Evolutionary conservation across 2,329 filamentous ascomycete genomes (phyloP).

Genomic region (Cercospora beticola): DNA sequence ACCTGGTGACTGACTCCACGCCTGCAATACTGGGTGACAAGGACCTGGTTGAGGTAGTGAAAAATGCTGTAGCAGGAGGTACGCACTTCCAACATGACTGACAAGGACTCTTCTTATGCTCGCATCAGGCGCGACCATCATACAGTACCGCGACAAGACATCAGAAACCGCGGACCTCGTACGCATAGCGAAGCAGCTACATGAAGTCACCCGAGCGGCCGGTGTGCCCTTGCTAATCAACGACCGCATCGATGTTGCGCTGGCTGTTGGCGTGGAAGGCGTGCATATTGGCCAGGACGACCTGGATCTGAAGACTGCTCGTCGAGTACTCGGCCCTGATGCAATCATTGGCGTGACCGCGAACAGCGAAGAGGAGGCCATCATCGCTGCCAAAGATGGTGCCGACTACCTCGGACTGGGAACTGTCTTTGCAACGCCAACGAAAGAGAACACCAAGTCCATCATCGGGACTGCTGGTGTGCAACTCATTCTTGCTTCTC

Average conservation of each 20-base stretch:
- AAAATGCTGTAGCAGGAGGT: conserved; percentile 72
- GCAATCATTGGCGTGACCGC: conserved; percentile 88
- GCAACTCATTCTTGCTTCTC: conserved; percentile 62
- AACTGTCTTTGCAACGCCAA: conserved; percentile 81
- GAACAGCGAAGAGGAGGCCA: conserved; percentile 70
- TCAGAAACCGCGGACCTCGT: conserved; percentile 72
- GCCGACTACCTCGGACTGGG: conserved; percentile 91
- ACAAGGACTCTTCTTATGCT: conserved; percentile 15
- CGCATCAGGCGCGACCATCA: conserved; percentile 66
- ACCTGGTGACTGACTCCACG: conserved; percentile 93
- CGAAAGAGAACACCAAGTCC: conserved; percentile 83
- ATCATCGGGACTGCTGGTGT: conserved; percentile 75
- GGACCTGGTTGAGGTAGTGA: conserved; percentile 71
- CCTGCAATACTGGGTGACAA: conserved; percentile 71
- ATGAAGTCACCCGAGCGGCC: conserved; percentile 65
- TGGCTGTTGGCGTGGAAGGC: conserved; percentile 82
- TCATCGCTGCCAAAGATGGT: conserved; percentile 68
- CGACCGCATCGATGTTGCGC: conserved; percentile 84
- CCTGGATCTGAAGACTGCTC: conserved; percentile 68
- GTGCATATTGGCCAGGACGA: conserved; percentile 96
- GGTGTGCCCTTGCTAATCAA: conserved; percentile 85
- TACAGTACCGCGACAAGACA: conserved; percentile 89
- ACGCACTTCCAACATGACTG: conserved; percentile 17
- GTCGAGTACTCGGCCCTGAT: conserved; percentile 68
- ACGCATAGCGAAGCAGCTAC: conserved; percentile 67